A percentile compares a stretch with the other conserved stretches of the same genome.
Evolutionary conservation across 495 filamentous ascomycete genomes (phyloP).

Genomic region (Penicillium cinerascens): DNA sequence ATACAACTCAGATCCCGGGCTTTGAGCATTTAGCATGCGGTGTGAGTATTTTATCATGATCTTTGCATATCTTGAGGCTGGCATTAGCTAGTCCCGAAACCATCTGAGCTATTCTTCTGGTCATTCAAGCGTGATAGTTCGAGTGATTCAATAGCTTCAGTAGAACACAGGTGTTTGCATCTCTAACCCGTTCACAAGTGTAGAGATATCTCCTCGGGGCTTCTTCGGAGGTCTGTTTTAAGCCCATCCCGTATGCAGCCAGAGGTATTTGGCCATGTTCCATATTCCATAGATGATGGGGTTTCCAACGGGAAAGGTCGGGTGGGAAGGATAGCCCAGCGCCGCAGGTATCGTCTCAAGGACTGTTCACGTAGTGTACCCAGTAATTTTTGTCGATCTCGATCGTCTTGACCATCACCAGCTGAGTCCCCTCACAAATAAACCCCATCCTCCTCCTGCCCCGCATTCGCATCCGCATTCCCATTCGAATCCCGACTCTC

Average conservation of each 20-base stretch:
- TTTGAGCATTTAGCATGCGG: conserved; percentile 46
- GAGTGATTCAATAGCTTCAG: conserved; percentile 1
- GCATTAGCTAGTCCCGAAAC: conserved; percentile 9
- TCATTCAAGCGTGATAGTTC: neutral
- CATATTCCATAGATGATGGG: neutral
- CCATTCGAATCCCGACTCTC: conserved; percentile 23
- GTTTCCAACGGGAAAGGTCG: too few species aligned
- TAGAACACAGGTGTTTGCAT: conserved; percentile 1
- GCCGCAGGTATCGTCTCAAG: neutral
- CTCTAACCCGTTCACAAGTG: neutral
- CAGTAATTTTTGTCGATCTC: neutral
- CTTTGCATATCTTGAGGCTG: neutral
- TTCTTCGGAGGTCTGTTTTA: too few species aligned
- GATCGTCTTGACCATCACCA: neutral
- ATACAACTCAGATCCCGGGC: conserved; percentile 24
- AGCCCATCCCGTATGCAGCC: too few species aligned
- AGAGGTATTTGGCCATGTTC: neutral
- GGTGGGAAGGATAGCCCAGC: too few species aligned
- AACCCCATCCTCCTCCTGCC: conserved; percentile 57
- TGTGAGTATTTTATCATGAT: conserved; percentile 30
- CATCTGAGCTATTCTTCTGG: neutral
- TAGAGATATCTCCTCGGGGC: neutral
- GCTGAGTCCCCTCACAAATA: conserved; percentile 55
- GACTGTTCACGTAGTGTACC: neutral
- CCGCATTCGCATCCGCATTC: conserved; percentile 7